phyloP scores from a whole-genome alignment of 148 eudicot species.

The Mesembryanthemum crystallinum region DNA sequence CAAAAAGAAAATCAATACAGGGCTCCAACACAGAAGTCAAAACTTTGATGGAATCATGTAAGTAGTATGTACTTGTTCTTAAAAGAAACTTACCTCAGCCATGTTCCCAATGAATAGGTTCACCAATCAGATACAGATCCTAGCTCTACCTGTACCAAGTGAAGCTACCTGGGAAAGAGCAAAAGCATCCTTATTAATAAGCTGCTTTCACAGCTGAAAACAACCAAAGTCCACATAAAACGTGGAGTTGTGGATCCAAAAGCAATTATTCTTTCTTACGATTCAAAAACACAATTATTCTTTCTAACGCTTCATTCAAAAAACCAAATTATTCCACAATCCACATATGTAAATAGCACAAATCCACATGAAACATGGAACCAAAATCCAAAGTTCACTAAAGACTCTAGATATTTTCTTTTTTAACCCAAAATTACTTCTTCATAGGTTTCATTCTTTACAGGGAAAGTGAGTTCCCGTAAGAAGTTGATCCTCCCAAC shows the following conservation, averaged over 20 bases:
- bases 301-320: background rate
- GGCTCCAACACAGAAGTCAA: background rate
- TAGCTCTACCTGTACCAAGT: background rate
- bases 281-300: no score
- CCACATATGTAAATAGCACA: no score
- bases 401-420: no score
- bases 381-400: no score
- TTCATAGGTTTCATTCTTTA: background rate
- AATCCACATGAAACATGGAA: no score
- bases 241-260: background rate
- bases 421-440: background rate
- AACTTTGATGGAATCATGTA: background rate
- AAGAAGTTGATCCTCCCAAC: background rate
- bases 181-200: background rate
- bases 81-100: constrained; percentile 42
- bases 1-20: constrained; percentile 15
- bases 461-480: background rate
- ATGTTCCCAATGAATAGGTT: constrained; percentile 25
- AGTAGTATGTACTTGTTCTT: background rate
- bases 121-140: background rate
- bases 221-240: no score
- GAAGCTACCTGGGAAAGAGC: constrained; percentile 16
- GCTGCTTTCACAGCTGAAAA: background rate
- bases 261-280: background rate
- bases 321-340: no score